These are phyloP conservation scores for Dictyostelium firmibasis DNA, from an alignment of 78 protist genomes.

Conservation along the genomic window DNA sequence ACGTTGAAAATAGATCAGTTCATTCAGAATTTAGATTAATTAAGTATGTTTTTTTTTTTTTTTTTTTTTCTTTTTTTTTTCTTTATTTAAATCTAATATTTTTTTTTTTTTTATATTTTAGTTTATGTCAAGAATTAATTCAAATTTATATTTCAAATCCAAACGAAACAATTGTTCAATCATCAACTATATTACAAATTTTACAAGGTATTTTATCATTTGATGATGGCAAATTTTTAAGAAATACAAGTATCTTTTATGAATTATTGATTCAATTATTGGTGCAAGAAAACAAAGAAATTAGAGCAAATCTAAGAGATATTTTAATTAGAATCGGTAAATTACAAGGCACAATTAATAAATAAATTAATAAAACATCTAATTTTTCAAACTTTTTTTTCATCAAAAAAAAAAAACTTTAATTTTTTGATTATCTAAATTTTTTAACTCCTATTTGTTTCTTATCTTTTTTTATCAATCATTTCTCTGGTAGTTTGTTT, in stretches of 20 bases:
- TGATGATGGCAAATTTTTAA: conserved; percentile 52
- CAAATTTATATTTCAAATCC: conserved; percentile 5
- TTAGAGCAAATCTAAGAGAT: conserved; percentile 60
- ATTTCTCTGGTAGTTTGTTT: no score
- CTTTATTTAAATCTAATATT: neutral
- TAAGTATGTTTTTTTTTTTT: neutral
- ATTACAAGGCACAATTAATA: conserved; percentile 19
- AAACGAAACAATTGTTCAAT: conserved; percentile 24
- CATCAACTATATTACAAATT: conserved; percentile 50
- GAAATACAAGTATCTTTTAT: conserved; percentile 54
- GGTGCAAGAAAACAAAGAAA: conserved; percentile 30
- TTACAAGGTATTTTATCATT: conserved; percentile 25
- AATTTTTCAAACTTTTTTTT: no score
- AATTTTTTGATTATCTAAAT: no score
- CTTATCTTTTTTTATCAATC: no score
- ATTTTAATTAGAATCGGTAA: conserved; percentile 52
- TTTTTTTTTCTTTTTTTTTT: neutral
- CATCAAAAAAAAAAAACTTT: no score
- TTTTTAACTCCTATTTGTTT: no score
- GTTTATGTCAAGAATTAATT: conserved; percentile 46
- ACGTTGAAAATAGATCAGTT: conserved; percentile 38
- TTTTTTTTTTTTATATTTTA: neutral
- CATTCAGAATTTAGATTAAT: conserved; percentile 54
- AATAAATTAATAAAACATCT: neutral
- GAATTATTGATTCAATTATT: conserved; percentile 47